These are phyloP conservation scores for Silene conica DNA, from an alignment of 148 eudicot genomes.

Conservation along the genomic window DNA sequence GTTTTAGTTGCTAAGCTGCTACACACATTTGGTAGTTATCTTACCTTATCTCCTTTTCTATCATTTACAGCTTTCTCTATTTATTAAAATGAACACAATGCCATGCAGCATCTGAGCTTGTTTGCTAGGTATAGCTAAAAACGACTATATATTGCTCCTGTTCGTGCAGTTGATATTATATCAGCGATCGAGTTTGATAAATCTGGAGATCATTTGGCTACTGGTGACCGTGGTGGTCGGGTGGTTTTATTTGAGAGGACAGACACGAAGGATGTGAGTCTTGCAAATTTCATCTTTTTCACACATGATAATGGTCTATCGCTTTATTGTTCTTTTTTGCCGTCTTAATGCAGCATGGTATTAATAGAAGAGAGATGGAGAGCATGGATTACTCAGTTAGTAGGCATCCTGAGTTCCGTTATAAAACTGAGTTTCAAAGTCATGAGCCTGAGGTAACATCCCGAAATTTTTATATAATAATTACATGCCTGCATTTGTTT, in stretches of 20 bases:
- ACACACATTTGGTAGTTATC: background rate
- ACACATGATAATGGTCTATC: background rate
- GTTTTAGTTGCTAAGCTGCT: constrained; percentile 9
- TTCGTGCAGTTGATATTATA: constrained; percentile 57
- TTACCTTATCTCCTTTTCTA: background rate
- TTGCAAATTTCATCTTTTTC: constrained; percentile 16
- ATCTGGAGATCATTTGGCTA: constrained; percentile 71
- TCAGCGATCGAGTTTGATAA: constrained; percentile 80
- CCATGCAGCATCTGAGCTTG: background rate
- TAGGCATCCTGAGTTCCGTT: constrained; percentile 94
- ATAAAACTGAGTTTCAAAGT: constrained; percentile 98
- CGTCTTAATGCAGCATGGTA: constrained; percentile 42
- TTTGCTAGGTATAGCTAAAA: background rate
- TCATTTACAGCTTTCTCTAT: background rate
- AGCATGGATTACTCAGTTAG: constrained; percentile 53
- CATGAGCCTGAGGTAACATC: constrained; percentile 94
- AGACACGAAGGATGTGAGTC: constrained; percentile 59
- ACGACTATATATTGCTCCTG: background rate
- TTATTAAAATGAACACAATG: background rate
- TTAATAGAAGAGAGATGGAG: constrained; percentile 74
- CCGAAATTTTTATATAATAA: background rate
- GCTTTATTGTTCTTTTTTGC: background rate
- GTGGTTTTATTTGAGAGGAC: constrained; percentile 76
- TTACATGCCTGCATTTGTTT: constrained; percentile 9
- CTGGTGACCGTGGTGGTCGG: constrained; percentile 82